These are phyloP conservation scores for Daldinia childiae DNA, from an alignment of 495 filamentous ascomycete species.

Conservation along the genomic window DNA sequence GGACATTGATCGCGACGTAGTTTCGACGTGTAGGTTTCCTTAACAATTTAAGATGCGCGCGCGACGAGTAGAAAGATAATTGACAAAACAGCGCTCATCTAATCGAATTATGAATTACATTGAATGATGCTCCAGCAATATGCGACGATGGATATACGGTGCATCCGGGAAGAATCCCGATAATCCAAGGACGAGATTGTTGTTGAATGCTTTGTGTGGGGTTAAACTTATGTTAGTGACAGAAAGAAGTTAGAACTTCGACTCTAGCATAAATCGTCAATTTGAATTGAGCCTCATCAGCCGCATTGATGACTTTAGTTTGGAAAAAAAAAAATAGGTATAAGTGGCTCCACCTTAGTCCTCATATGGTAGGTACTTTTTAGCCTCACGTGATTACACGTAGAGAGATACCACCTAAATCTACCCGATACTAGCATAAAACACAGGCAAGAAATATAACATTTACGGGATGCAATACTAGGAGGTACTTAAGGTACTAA, in stretches of 20 bases:
- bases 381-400: too few species aligned
- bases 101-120: not conserved
- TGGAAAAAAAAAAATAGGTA: too few species aligned
- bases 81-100: not conserved
- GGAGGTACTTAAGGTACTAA: not conserved
- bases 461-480: too few species aligned
- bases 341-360: too few species aligned
- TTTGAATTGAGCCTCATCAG: constrained; percentile 40
- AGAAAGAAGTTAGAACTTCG: constrained; percentile 15
- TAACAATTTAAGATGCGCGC: constrained; percentile 7
- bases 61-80: not conserved
- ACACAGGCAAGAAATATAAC: too few species aligned
- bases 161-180: not conserved
- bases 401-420: too few species aligned
- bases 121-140: not conserved
- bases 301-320: constrained; percentile 1
- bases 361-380: too few species aligned
- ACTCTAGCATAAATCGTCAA: constrained; percentile 18
- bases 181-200: constrained; percentile 4
- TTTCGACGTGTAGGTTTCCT: not conserved
- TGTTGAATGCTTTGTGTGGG: constrained; percentile 36
- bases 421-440: too few species aligned
- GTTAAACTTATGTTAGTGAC: constrained; percentile 29
- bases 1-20: constrained; percentile 37
- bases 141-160: constrained; percentile 17